phyloP scores from a whole-genome alignment of 2,329 filamentous ascomycete genomes.

The Spiromastix sp. region DNA sequence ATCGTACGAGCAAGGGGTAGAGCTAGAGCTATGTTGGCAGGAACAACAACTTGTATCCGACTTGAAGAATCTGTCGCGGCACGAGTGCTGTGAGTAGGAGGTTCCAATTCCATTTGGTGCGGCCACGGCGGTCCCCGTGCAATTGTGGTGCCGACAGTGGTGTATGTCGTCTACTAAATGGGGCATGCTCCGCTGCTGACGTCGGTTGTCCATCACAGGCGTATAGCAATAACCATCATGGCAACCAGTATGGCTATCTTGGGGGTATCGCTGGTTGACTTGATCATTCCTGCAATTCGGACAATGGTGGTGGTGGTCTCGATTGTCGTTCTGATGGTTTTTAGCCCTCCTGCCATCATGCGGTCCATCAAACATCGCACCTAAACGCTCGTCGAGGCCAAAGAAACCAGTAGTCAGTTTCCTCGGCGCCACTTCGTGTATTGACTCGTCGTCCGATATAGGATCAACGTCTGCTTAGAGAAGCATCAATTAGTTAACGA shows the following conservation, averaged over 20 bases:
- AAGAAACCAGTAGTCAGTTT: too few relatives aligned
- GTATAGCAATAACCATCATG: too few relatives aligned
- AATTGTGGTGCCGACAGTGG: not conserved
- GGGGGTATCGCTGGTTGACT: too few relatives aligned
- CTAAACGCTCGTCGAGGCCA: slow-evolving; percentile 1
- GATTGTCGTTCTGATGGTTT: not conserved
- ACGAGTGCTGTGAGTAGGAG: not conserved
- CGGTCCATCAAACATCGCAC: slow-evolving; percentile 9
- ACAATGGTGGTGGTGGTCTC: not conserved
- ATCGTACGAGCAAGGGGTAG: not conserved
- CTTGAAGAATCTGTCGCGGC: too few relatives aligned
- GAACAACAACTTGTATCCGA: too few relatives aligned
- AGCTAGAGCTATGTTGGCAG: too few relatives aligned
- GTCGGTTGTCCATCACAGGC: not conserved
- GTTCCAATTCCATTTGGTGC: not conserved
- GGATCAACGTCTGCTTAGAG: slow-evolving; percentile 1
- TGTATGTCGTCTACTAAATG: not conserved
- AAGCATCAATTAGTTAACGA: not conserved
- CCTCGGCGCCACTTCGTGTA: too few relatives aligned
- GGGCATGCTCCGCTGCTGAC: not conserved
- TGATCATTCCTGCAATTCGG: too few relatives aligned
- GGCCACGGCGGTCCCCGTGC: not conserved
- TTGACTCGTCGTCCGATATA: slow-evolving; percentile 2
- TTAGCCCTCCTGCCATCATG: slow-evolving; percentile 1
- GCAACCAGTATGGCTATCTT: too few relatives aligned